Conservation (phyloP, 2,329 filamentous ascomycete species). For the Zasmidium cellare region DNA sequence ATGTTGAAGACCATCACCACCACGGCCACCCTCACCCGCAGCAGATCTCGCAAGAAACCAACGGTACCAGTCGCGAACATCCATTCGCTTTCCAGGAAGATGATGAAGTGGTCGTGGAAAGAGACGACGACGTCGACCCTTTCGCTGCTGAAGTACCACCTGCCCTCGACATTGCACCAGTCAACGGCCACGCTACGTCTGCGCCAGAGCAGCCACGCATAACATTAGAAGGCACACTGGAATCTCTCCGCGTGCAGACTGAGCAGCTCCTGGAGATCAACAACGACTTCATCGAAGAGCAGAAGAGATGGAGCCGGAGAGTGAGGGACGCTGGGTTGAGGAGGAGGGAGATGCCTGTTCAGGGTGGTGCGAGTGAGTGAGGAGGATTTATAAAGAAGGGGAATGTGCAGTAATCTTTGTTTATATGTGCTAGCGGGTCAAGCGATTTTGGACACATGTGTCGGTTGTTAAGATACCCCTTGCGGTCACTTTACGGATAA, state of each 20-base stretch:
- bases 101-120: not conserved
- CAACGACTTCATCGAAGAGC: constrained; percentile 34
- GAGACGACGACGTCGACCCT: constrained; percentile 2
- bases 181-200: not conserved
- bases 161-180: too few relatives aligned
- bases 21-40: constrained; percentile 3
- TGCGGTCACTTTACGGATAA: too few relatives aligned
- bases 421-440: too few relatives aligned
- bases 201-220: not conserved
- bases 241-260: constrained; percentile 33
- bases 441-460: too few relatives aligned
- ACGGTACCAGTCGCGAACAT: not conserved
- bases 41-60: not conserved
- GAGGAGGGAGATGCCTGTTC: not conserved
- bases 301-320: constrained; percentile 25
- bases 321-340: not conserved
- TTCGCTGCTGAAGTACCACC: not conserved
- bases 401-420: too few relatives aligned
- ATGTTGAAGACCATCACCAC: constrained; percentile 18
- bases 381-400: too few relatives aligned
- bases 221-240: constrained; percentile 35
- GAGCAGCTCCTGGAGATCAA: constrained; percentile 37
- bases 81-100: not conserved
- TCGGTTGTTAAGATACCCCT: too few relatives aligned
- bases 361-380: not conserved